Percentiles rank a stretch among this genome's conserved stretches.
Conservation (phyloP, 1,284 basidiomycete genomes). For the Tremellales sp. region DNA sequence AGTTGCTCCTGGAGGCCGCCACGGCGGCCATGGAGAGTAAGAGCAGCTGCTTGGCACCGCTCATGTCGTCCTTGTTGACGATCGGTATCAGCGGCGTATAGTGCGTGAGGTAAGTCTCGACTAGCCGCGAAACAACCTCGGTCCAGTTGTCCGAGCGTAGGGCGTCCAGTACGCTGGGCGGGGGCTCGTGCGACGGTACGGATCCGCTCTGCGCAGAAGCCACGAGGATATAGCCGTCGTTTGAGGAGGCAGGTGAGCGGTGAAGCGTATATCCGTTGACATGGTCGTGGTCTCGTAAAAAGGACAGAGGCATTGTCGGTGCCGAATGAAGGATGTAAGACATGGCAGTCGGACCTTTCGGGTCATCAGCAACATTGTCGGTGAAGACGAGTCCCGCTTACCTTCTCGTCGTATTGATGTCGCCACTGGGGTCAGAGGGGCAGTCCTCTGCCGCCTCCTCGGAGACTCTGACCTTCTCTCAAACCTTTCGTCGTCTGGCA, state of each 20-base stretch:
- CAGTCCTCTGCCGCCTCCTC: too few relatives aligned
- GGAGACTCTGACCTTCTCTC: background rate
- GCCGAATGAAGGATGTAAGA: constrained; percentile 31
- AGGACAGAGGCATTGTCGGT: constrained; percentile 24
- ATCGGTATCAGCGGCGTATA: constrained; percentile 21
- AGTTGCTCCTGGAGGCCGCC: constrained; percentile 20
- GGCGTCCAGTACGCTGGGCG: constrained; percentile 10
- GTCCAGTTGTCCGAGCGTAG: constrained; percentile 21
- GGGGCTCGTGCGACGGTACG: constrained; percentile 5
- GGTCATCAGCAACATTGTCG: background rate
- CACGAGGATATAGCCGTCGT: constrained; percentile 21
- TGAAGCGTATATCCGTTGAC: constrained; percentile 15
- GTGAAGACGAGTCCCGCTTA: constrained; percentile 1
- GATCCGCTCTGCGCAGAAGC: constrained; percentile 3
- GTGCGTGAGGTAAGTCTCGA: constrained; percentile 21
- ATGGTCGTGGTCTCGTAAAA: constrained; percentile 15
- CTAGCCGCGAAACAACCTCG: constrained; percentile 24
- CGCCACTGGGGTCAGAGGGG: background rate
- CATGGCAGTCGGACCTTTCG: constrained; percentile 22
- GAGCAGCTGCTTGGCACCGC: constrained; percentile 11
- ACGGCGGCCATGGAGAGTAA: constrained; percentile 26
- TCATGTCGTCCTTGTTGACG: constrained; percentile 18
- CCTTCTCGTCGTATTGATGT: constrained; percentile 22
- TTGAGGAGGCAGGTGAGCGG: constrained; percentile 8
- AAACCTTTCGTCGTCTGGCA: background rate